phyloP scores from a whole-genome alignment of 2,329 filamentous ascomycete genomes.

The Arthrobotrys entomopaga region DNA sequence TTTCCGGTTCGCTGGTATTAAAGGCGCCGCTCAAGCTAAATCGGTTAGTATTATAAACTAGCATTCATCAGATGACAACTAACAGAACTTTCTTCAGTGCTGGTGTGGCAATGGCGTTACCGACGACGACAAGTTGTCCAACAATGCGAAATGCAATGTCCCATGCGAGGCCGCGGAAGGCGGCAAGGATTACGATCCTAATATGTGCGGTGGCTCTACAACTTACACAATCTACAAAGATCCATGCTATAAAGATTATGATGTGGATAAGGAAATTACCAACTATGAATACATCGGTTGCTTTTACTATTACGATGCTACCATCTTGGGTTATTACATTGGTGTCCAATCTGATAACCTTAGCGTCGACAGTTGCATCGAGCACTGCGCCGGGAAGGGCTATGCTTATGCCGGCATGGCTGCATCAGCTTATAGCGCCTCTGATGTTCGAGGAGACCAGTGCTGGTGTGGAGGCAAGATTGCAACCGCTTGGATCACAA shows the following conservation, averaged over 20 bases:
- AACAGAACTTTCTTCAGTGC: background rate
- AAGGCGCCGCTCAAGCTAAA: constrained; percentile 13
- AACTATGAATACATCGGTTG: constrained; percentile 20
- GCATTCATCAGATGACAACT: background rate
- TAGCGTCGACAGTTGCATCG: constrained; percentile 22
- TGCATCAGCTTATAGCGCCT: background rate
- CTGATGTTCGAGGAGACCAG: constrained; percentile 3
- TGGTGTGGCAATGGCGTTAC: constrained; percentile 14
- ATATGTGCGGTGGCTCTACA: constrained; percentile 13
- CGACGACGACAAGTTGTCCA: constrained; percentile 4
- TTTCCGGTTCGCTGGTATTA: constrained; percentile 32
- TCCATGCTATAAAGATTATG: constrained; percentile 14
- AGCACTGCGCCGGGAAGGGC: constrained; percentile 6
- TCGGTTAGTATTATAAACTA: background rate
- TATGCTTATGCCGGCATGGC: constrained; percentile 23
- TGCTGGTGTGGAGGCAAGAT: constrained; percentile 30
- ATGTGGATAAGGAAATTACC: background rate
- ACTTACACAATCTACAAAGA: constrained; percentile 27
- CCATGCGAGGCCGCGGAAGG: constrained; percentile 5
- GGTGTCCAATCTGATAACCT: constrained; percentile 13
- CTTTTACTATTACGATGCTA: background rate
- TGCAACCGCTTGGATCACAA: background rate
- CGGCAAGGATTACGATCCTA: background rate
- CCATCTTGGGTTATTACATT: background rate
- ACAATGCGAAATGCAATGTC: background rate